Percentiles rank a stretch among this genome's conserved stretches.
These are phyloP conservation scores for Candida ipomoeae DNA, from an alignment of 805 yeast genomes.

Conservation along the genomic window DNA sequence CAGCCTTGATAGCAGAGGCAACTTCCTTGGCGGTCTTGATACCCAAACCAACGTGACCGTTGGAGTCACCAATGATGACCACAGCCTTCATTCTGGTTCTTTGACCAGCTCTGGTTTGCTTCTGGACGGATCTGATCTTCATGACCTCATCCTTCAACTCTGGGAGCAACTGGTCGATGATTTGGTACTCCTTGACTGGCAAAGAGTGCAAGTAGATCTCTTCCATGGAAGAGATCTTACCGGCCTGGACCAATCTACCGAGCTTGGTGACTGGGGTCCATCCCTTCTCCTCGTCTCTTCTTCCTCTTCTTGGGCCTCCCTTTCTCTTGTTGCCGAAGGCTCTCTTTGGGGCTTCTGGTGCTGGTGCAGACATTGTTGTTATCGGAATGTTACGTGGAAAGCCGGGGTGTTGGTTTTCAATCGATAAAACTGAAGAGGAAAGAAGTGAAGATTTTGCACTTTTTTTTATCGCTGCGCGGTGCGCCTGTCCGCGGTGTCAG, in stretches of 20 bases:
- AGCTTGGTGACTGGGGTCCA: conserved; percentile 99
- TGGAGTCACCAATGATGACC: conserved; percentile 98
- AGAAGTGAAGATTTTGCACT: conserved; percentile 7
- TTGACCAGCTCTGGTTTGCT: conserved; percentile 99
- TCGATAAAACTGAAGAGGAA: conserved; percentile 39
- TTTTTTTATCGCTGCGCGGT: conserved; percentile 5
- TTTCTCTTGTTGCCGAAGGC: conserved; percentile 53
- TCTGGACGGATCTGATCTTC: conserved; percentile 99
- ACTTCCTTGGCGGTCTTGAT: conserved; percentile 99
- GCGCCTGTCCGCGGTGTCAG: conserved; percentile 1
- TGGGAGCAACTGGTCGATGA: conserved; percentile 95
- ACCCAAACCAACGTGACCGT: conserved; percentile 99
- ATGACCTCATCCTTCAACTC: conserved; percentile 96
- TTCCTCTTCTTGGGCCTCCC: conserved; percentile 51
- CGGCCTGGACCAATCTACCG: conserved; percentile 99
- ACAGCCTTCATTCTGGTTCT: conserved; percentile 99
- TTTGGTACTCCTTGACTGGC: conserved; percentile 99
- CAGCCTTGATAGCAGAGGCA: conserved; percentile 99
- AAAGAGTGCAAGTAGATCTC: conserved; percentile 99
- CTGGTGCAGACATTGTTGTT: conserved; percentile 42
- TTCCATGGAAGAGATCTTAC: conserved; percentile 93
- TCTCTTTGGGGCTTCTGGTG: conserved; percentile 44
- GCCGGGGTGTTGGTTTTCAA: conserved; percentile 68
- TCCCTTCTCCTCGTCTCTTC: conserved; percentile 93
- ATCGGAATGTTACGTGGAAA: conserved; percentile 73